Base-by-base conservation (phyloP, 2,329 filamentous ascomycete genomes). In the Aspergillus puulaauensis region DNA sequence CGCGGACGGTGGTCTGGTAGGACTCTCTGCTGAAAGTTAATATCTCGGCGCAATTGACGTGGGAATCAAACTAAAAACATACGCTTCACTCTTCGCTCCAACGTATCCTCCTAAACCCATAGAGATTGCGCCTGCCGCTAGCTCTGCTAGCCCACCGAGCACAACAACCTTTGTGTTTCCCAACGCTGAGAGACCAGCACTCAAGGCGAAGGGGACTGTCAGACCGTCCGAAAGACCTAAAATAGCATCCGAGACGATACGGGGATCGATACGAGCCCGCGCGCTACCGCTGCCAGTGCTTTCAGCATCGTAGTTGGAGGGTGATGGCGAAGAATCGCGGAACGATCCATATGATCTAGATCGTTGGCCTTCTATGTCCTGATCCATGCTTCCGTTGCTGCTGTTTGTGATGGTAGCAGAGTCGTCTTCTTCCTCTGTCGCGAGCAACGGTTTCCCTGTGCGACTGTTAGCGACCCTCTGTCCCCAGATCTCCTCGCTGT, bases 21-120 rank as follows among this genome's bases (percentile, higher is more conserved):
- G 78, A 76, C 67, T 77, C 76, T 45, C 76, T 77, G 23, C 19
- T 33, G 9, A 11, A 4, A 9, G 17, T 53, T 35, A 39, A 17
- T 46, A 15, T 35, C 19, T 47, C 41, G 19, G 15, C 19, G 45
- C 41, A 41, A 15, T 3, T 12, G 11, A 8, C 1, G 19, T 43
- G 19, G 41, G 1, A 4, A 31, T 37, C 15, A 37, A 8, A 11
- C 4, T 31, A 31, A 31, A 31, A 8, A 68, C 79, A 68, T 75
- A 81, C 73, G 76, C 74, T 75, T 83, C 80, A 61, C 78, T 78
- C 63, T 79, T 80, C 2, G 80, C 77, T 14, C 79, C 88, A 1
- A 92, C 81, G 69, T 89, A 91, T 9, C 86, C 89, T n/a, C 89
- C 88, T 5, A 92, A 79, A 0, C 89, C 89, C 90, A 92, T 92